Percentiles rank a stretch among this genome's conserved stretches.
phyloP scores from a whole-genome alignment of 345 rosid genomes.

The Corymbia maculata region DNA sequence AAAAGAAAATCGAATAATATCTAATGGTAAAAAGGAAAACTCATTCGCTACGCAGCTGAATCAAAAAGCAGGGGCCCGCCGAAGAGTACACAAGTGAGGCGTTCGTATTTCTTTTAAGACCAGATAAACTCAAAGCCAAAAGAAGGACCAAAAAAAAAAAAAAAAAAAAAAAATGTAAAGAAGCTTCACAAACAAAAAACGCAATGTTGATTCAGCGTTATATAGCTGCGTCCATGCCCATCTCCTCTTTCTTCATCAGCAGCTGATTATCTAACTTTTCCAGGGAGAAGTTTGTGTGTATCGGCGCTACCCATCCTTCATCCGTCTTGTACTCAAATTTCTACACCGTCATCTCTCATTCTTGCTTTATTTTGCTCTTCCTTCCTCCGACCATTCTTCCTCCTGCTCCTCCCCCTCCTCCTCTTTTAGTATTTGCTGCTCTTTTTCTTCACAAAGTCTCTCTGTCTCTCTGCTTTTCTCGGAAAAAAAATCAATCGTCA shows the following conservation, averaged over 20 bases:
- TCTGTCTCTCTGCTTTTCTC: too few relatives aligned
- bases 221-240: not conserved
- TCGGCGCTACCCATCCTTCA: not conserved
- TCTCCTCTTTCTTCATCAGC: not conserved
- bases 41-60: too few relatives aligned
- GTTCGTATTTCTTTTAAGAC: not conserved
- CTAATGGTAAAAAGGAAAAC: too few relatives aligned
- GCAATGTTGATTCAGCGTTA: not conserved
- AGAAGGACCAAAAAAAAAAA: not conserved
- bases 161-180: not conserved
- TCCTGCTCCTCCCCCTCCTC: too few relatives aligned
- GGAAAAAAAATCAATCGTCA: too few relatives aligned
- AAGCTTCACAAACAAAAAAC: not conserved
- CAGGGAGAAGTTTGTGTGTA: not conserved
- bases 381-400: not conserved
- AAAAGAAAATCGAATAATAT: too few relatives aligned
- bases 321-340: too few relatives aligned
- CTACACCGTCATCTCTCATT: not conserved
- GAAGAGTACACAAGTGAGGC: too few relatives aligned
- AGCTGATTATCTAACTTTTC: not conserved
- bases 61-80: too few relatives aligned
- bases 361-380: not conserved
- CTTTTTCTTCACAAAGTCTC: not conserved
- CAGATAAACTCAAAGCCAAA: not conserved
- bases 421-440: not conserved